A percentile compares a stretch with the other conserved stretches of the same genome.
These are phyloP conservation scores for Solanum pennellii DNA, from an alignment of 257 asterid species.

Conservation along the genomic window DNA sequence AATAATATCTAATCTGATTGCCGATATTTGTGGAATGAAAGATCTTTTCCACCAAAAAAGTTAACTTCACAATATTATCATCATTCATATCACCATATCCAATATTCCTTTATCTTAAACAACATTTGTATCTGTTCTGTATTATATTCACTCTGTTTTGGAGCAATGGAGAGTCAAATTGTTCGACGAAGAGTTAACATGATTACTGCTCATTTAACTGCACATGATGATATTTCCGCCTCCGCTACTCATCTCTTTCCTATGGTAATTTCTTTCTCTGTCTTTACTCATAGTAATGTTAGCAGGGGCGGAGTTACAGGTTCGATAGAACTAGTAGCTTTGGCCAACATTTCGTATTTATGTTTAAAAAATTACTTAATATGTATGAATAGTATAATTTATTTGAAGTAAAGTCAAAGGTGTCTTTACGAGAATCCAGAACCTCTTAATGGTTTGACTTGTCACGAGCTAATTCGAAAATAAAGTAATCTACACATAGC, in stretches of 20 bases:
- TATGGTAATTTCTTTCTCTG: slow-evolving; percentile 27
- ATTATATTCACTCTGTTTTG: not conserved
- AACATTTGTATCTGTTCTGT: not conserved
- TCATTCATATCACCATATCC: not conserved
- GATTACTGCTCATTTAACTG: slow-evolving; percentile 46
- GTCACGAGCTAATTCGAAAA: not conserved
- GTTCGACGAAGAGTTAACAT: slow-evolving; percentile 53
- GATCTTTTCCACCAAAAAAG: not conserved
- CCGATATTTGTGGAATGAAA: not conserved
- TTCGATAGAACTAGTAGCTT: not conserved
- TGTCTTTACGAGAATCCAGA: not conserved
- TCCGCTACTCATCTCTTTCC: slow-evolving; percentile 66
- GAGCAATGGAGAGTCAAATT: slow-evolving; percentile 45
- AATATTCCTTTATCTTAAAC: not conserved
- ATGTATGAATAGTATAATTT: not conserved
- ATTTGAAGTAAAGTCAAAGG: no score
- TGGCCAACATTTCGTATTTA: not conserved
- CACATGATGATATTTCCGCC: slow-evolving; percentile 52
- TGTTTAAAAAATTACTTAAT: no score
- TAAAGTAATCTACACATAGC: no score
- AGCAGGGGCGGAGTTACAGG: not conserved
- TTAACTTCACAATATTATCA: not conserved
- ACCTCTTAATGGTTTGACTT: rapidly evolving
- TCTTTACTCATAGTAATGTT: not conserved
- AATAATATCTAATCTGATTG: not conserved